Evolutionary conservation across 257 asterid genomes (phyloP).

Genomic region (Nicotiana otophora): DNA sequence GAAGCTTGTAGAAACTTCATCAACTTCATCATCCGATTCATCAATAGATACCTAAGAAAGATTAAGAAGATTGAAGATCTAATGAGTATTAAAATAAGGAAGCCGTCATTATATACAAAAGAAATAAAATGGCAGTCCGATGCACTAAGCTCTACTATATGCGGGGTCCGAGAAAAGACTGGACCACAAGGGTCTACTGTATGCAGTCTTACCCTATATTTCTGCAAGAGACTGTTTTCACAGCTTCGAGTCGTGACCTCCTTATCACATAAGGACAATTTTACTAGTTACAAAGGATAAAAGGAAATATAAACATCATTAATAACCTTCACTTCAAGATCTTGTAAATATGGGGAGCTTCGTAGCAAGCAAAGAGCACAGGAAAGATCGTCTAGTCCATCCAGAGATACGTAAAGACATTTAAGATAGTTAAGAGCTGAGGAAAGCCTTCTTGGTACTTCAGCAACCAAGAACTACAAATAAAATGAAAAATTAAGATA

Average conservation of each 20-base stretch:
- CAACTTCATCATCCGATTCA: background rate
- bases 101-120: background rate
- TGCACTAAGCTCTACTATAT: no score
- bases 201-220: no score
- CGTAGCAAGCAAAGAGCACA: background rate
- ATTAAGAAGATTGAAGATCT: background rate
- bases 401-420: background rate
- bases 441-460: background rate
- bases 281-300: no score
- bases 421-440: background rate
- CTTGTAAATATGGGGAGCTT: background rate
- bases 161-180: no score
- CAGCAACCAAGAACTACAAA: background rate
- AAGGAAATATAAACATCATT: background rate
- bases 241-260: no score
- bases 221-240: no score
- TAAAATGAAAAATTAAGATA: background rate
- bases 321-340: background rate
- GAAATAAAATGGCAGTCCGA: no score
- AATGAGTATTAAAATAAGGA: background rate
- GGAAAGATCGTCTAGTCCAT: background rate
- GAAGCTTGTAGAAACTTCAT: background rate
- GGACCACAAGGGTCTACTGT: no score
- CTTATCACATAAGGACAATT: no score
- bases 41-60: background rate